A percentile compares a stretch with the other conserved stretches of the same genome.
phyloP scores from a whole-genome alignment of 257 asterid species.

The Parsonsia alboflavescens region DNA sequence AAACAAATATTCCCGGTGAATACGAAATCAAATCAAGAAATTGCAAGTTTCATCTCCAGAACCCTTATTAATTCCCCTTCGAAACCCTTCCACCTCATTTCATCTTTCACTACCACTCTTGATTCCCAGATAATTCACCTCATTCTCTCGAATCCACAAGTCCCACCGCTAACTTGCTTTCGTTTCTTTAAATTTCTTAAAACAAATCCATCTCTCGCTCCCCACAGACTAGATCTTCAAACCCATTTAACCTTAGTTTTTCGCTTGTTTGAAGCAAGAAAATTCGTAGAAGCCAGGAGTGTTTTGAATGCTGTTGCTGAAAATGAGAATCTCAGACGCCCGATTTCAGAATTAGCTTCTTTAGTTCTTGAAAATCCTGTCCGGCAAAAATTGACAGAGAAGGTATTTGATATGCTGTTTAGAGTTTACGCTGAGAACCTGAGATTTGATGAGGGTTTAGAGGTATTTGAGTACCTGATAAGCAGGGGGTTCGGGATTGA shows the following conservation, averaged over 20 bases:
- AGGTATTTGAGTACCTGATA: constrained; percentile 34
- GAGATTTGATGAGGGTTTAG: constrained; percentile 31
- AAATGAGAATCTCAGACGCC: constrained; percentile 34
- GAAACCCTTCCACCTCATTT: constrained; percentile 22
- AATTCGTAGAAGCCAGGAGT: constrained; percentile 56
- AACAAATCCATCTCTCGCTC: constrained; percentile 20
- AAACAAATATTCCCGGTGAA: constrained; percentile 40
- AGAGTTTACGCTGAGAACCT: constrained; percentile 33
- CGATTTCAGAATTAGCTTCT: constrained; percentile 44
- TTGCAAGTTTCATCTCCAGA: constrained; percentile 51
- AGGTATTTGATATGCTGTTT: constrained; percentile 36
- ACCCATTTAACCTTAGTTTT: constrained; percentile 41
- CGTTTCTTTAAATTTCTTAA: constrained; percentile 54
- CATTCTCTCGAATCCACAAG: constrained; percentile 56
- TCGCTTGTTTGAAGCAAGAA: constrained; percentile 53
- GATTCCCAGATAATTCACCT: constrained; percentile 41
- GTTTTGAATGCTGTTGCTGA: constrained; percentile 43
- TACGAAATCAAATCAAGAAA: constrained; percentile 35
- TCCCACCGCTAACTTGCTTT: constrained; percentile 48
- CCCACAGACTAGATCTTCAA: constrained; percentile 47
- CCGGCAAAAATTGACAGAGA: constrained; percentile 10
- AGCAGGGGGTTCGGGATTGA: constrained; percentile 48
- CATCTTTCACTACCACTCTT: constrained; percentile 38
- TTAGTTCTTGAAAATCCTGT: constrained; percentile 10
- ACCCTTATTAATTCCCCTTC: constrained; percentile 35